These are phyloP conservation scores for Ettlia oleoabundans DNA, from an alignment of 139 green algal genomes.

Conservation along the genomic window DNA sequence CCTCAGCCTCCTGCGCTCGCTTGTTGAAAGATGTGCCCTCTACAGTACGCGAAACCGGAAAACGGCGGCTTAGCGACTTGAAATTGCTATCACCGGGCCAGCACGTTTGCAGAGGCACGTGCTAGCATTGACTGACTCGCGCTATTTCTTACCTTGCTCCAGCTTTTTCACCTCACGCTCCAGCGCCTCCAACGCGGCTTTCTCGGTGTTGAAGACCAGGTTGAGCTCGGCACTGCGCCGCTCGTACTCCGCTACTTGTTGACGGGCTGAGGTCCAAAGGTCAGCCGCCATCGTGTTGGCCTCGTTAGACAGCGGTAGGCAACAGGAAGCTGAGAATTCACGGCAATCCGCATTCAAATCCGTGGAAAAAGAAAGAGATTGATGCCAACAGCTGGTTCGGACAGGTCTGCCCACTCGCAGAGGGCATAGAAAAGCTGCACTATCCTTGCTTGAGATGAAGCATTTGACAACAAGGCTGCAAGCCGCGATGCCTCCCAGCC, in stretches of 20 bases:
- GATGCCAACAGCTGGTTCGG: no score
- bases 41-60: background rate
- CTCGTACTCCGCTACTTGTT: constrained; percentile 3
- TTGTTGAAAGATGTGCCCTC: background rate
- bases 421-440: no score
- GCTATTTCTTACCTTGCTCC: background rate
- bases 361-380: background rate
- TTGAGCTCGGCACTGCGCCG: background rate
- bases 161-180: constrained; percentile 18
- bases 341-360: background rate
- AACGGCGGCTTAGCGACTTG: background rate
- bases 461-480: no score
- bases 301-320: background rate
- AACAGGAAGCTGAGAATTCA: background rate
- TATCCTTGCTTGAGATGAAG: no score
- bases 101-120: background rate
- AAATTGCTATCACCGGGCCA: background rate
- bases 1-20: background rate
- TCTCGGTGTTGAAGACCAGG: constrained; percentile 3
- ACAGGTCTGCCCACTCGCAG: no score
- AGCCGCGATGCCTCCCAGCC: no score
- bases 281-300: background rate
- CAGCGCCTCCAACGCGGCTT: constrained; percentile 6
- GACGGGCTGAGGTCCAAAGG: background rate
- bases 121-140: background rate